Conservation (phyloP, 2,329 filamentous ascomycete species). For the Drechslerella dactyloides region DNA sequence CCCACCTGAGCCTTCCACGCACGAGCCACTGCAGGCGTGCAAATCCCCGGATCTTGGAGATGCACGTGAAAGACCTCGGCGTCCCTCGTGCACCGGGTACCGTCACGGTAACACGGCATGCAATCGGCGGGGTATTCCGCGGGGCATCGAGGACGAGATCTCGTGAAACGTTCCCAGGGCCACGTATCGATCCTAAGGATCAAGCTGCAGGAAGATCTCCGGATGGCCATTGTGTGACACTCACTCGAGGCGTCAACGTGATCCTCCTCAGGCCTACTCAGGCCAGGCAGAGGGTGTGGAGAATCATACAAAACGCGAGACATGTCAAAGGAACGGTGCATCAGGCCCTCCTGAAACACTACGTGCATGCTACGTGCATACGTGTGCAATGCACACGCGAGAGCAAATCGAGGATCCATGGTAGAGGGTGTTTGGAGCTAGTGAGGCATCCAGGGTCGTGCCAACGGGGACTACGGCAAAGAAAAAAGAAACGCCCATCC, state of each 20-base stretch:
- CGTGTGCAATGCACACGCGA: neutral
- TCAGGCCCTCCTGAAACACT: slow-evolving; percentile 21
- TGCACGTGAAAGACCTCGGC: neutral
- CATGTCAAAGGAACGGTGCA: slow-evolving; percentile 11
- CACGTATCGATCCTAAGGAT: neutral
- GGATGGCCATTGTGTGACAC: neutral
- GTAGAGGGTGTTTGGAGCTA: neutral
- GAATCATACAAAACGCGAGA: slow-evolving; percentile 19
- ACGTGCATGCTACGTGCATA: slow-evolving; percentile 1
- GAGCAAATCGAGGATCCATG: slow-evolving; percentile 5
- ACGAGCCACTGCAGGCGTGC: too few species aligned
- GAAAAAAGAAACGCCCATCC: neutral
- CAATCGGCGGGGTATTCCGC: neutral
- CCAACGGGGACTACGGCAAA: neutral
- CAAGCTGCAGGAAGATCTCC: neutral
- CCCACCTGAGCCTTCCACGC: neutral
- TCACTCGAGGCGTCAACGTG: neutral
- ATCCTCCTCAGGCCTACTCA: neutral
- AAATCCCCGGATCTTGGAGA: neutral
- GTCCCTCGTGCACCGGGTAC: neutral
- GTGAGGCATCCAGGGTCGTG: neutral
- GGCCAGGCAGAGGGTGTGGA: slow-evolving; percentile 6
- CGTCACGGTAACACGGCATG: neutral
- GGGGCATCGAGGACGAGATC: neutral
- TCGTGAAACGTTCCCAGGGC: neutral